phyloP scores from a whole-genome alignment of 176 grass and related monocot genomes.

The Chrysopogon serrulatus region DNA sequence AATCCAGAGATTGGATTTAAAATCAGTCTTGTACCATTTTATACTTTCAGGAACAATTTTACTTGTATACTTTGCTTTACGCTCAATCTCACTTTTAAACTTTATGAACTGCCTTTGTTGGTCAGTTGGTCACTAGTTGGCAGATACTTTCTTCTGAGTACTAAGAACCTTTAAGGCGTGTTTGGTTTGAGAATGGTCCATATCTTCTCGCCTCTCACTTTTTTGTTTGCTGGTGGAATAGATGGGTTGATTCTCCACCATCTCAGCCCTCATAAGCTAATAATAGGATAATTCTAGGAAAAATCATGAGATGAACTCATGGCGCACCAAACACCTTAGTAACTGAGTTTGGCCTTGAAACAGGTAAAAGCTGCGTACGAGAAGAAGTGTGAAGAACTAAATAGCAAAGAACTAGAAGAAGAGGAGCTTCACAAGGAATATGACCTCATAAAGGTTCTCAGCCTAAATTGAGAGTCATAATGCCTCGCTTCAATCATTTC shows the following conservation, averaged over 20 bases:
- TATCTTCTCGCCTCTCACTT: neutral
- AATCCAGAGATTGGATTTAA: neutral
- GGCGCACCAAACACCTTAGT: neutral
- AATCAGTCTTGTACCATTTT: neutral
- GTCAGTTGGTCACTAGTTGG: neutral
- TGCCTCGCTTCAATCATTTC: neutral
- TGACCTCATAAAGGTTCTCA: constrained; percentile 64
- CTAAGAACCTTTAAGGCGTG: neutral
- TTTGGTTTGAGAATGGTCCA: neutral
- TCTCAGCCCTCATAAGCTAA: neutral
- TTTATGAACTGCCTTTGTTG: neutral
- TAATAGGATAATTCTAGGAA: neutral
- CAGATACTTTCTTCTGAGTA: neutral
- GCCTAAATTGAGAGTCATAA: neutral
- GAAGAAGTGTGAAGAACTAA: constrained; percentile 65
- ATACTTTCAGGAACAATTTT: neutral
- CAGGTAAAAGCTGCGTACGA: constrained; percentile 74
- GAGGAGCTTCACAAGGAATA: constrained; percentile 56
- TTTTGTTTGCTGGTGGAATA: neutral
- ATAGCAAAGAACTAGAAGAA: constrained; percentile 71
- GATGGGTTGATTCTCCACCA: neutral
- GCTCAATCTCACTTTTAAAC: neutral
- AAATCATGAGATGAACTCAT: neutral
- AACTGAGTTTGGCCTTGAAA: constrained; percentile 8
- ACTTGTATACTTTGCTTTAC: neutral